Conservation (phyloP, 371 early-diverging fungal species). For the Dichotomocladium elegans region DNA sequence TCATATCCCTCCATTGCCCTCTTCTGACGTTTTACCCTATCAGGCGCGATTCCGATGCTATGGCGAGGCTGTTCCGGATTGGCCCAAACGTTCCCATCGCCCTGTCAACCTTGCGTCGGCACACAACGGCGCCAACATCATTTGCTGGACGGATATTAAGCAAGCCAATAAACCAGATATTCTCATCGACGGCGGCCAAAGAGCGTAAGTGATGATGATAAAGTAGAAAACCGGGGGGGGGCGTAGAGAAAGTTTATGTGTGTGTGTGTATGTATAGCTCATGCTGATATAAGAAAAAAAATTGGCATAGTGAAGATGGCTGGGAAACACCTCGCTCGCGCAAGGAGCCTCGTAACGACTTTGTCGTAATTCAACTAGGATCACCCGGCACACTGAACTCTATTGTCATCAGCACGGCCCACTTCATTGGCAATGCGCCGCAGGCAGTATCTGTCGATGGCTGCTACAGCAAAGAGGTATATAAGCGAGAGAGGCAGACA, state of each 20-base stretch:
- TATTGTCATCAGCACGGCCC: constrained; percentile 69
- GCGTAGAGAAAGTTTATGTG: too few relatives aligned
- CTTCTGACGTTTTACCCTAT: neutral
- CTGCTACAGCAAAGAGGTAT: constrained; percentile 21
- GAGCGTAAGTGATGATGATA: constrained; percentile 10
- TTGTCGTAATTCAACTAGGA: constrained; percentile 66
- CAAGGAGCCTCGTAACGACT: constrained; percentile 56
- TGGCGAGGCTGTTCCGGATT: constrained; percentile 62
- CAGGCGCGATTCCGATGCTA: constrained; percentile 73
- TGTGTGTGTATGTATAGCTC: neutral
- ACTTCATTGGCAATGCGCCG: constrained; percentile 54
- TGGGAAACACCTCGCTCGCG: constrained; percentile 72
- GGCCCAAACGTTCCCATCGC: constrained; percentile 31
- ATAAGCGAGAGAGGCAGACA: too few relatives aligned
- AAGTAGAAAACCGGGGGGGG: too few relatives aligned
- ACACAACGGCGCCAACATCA: constrained; percentile 68
- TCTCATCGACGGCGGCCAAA: constrained; percentile 55
- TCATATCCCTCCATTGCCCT: too few relatives aligned
- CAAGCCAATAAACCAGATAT: constrained; percentile 66
- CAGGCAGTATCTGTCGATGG: constrained; percentile 20
- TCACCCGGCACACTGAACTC: constrained; percentile 56
- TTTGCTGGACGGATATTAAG: constrained; percentile 63
- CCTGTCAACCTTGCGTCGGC: constrained; percentile 69
- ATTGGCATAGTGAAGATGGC: constrained; percentile 47
- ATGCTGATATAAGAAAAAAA: neutral